Evolutionary conservation across 2,329 filamentous ascomycete species (phyloP), one percentile per base, ranked within the genome.

Genomic region (Colletotrichum viniferum): DNA sequence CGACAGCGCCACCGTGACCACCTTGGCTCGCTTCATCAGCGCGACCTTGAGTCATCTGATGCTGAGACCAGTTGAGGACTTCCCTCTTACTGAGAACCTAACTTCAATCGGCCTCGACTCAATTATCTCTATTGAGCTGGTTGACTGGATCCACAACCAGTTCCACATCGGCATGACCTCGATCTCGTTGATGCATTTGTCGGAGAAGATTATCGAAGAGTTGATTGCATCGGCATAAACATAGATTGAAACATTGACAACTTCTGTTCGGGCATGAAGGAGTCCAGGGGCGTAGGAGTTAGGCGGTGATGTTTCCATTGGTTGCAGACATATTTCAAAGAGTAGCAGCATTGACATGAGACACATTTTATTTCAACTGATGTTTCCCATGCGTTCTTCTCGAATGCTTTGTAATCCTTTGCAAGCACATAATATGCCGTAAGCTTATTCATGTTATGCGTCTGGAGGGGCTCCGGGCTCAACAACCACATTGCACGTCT

Each of bases 61-160:
- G 63, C 5, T 73, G 38, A 56, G 70, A 12, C 70, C 70, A 3
- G 55, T 69, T 9, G 70, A 73, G 10, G 70, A 73, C 18, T 73
- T 73, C 8, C 64, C 63, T 18, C 63, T 73, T 4, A 36, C 63
- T 1, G 70, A 73, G 56, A 73, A 56, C 24, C 16, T 73, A 8
- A 70, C 68, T 21, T 71, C 72, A 1, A 74, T 74, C 5, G 68
- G 72, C 2, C 12, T 74, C 13, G 72, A 74, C 38, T 74, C 72
- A 0, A 74, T 74, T 4, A 65, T 74, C 8, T 74, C 72, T 7
- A 74, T 74, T 7, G 72, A 74, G 68, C n/a, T 74, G 36, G 67
- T 70, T 3, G 72, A 74, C 38, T 74, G 72, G 72, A 74, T 74
- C 16, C 72, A 74, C 24, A 68, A 74, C 4, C 72, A 70, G 2